phyloP scores from a whole-genome alignment of 345 rosid genomes.

The Hibiscus syriacus region DNA sequence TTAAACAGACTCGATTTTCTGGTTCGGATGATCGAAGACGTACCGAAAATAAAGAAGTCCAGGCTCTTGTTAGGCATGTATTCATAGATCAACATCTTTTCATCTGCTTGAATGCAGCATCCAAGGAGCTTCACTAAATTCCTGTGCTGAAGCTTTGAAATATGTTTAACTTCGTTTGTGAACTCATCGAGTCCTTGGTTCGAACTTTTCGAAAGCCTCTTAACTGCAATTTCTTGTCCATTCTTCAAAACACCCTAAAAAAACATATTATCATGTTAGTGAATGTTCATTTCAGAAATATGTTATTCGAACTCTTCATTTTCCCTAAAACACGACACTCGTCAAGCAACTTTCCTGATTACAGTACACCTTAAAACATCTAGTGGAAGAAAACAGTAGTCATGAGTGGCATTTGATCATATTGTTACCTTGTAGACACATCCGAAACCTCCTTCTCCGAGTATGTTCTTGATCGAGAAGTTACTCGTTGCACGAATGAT shows the following conservation, averaged over 20 bases:
- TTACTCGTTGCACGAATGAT: slow-evolving; percentile 22
- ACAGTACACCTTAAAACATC: not conserved
- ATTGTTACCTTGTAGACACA: slow-evolving; percentile 32
- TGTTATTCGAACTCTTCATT: not conserved
- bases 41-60: slow-evolving; percentile 31
- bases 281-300: not conserved
- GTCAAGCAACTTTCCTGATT: not conserved
- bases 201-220: slow-evolving; percentile 15
- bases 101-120: slow-evolving; percentile 23
- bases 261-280: not conserved
- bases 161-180: slow-evolving; percentile 16
- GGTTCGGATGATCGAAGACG: not conserved
- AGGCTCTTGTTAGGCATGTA: slow-evolving; percentile 35
- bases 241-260: slow-evolving; percentile 6
- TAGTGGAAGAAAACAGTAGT: not conserved
- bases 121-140: slow-evolving; percentile 36
- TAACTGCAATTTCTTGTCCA: slow-evolving; percentile 16
- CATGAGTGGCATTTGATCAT: not conserved
- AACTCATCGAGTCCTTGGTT: slow-evolving; percentile 16
- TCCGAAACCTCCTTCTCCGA: slow-evolving; percentile 41
- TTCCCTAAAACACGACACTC: not conserved
- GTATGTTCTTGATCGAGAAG: slow-evolving; percentile 18
- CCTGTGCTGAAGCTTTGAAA: slow-evolving; percentile 33
- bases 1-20: not conserved
- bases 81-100: slow-evolving; percentile 28